These are phyloP conservation scores for Pterulicium gracile DNA, from an alignment of 1,284 basidiomycete genomes.

Conservation along the genomic window DNA sequence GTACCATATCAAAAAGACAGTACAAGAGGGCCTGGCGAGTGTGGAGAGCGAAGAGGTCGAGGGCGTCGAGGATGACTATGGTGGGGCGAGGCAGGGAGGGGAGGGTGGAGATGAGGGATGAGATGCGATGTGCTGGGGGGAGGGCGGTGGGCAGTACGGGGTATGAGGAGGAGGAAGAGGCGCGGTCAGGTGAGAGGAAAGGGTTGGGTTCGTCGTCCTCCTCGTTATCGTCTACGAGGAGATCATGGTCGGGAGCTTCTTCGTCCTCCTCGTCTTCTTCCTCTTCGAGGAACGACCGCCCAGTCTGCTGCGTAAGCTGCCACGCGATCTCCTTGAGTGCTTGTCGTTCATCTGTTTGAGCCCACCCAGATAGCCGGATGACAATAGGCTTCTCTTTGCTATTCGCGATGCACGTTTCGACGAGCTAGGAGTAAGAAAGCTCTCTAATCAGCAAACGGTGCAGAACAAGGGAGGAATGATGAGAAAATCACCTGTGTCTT, in stretches of 20 bases:
- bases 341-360: conserved; percentile 75
- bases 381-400: conserved; percentile 49
- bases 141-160: neutral
- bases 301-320: conserved; percentile 67
- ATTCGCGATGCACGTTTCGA: conserved; percentile 41
- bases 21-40: conserved; percentile 83
- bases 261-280: conserved; percentile 24
- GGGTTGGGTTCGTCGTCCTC: neutral
- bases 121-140: neutral
- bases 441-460: conserved; percentile 5
- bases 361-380: conserved; percentile 77
- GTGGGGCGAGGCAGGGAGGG: conserved; percentile 72
- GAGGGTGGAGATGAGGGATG: conserved; percentile 56
- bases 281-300: conserved; percentile 36
- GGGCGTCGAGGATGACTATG: conserved; percentile 78
- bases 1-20: conserved; percentile 78
- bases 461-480: conserved; percentile 1
- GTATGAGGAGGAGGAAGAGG: neutral
- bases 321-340: conserved; percentile 90
- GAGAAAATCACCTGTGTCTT: conserved; percentile 62
- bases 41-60: conserved; percentile 86
- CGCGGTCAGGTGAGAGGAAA: neutral
- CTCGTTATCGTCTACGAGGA: conserved; percentile 23
- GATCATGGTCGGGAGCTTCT: conserved; percentile 23
- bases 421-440: conserved; percentile 33